Evolutionary conservation across 805 yeast species (phyloP).

Genomic region (Candida koratica): DNA sequence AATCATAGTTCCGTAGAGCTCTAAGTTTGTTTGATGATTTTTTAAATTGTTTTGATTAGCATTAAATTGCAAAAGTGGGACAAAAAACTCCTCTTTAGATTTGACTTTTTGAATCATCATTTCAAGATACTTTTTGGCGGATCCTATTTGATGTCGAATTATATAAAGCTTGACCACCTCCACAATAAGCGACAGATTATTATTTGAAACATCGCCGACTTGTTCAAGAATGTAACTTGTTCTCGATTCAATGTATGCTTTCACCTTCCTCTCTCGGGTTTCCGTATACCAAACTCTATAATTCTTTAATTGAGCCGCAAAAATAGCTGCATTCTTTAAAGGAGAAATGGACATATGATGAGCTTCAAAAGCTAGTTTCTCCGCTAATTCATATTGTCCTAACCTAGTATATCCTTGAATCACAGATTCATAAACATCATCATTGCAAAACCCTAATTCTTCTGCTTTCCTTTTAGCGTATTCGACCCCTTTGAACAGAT

Average conservation of each 20-base stretch:
- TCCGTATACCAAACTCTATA: slow-evolving; percentile 26
- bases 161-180: slow-evolving; percentile 28
- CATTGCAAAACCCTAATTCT: slow-evolving; percentile 17
- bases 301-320: slow-evolving; percentile 27
- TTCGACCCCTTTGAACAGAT: slow-evolving; percentile 20
- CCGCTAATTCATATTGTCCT: slow-evolving; percentile 32
- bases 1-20: slow-evolving; percentile 34
- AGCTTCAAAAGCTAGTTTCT: slow-evolving; percentile 27
- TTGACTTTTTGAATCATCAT: slow-evolving; percentile 14
- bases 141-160: slow-evolving; percentile 13
- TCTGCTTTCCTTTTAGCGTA: slow-evolving; percentile 18
- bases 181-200: slow-evolving; percentile 5
- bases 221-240: slow-evolving; percentile 4
- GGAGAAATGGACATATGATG: slow-evolving; percentile 29
- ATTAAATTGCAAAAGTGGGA: slow-evolving; percentile 27
- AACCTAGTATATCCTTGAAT: slow-evolving; percentile 27
- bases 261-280: slow-evolving; percentile 8
- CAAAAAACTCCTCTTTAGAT: slow-evolving; percentile 24
- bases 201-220: neutral
- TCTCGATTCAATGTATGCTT: slow-evolving; percentile 8
- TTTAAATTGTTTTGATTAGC: slow-evolving; percentile 17
- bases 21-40: slow-evolving; percentile 23
- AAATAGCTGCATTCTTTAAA: slow-evolving; percentile 24
- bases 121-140: slow-evolving; percentile 22
- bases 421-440: slow-evolving; percentile 24